A percentile compares a stretch with the other conserved stretches of the same genome.
These are phyloP conservation scores for Eucalyptus polybractea DNA, from an alignment of 345 rosid genomes.

Conservation along the genomic window DNA sequence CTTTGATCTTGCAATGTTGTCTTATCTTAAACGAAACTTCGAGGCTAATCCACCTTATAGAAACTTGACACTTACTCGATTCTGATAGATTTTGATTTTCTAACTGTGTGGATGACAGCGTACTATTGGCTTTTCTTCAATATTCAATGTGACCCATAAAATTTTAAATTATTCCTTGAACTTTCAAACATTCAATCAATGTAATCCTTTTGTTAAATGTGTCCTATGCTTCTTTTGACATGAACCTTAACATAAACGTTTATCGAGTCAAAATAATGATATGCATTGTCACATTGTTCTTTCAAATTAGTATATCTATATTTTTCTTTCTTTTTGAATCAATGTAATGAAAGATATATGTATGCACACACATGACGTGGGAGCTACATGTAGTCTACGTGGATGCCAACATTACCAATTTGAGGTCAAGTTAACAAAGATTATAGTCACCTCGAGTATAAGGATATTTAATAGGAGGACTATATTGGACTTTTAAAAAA, in stretches of 20 bases:
- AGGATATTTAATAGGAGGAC: background rate
- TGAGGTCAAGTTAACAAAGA: background rate
- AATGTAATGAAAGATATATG: background rate
- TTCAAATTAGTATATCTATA: background rate
- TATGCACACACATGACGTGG: background rate
- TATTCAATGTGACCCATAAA: background rate
- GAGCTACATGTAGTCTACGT: background rate
- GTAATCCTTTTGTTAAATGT: background rate
- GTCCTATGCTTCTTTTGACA: background rate
- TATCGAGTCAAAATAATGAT: background rate
- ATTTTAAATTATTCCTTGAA: background rate
- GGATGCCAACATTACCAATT: background rate
- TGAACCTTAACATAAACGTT: background rate
- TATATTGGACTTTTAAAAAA: background rate
- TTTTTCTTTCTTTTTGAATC: background rate
- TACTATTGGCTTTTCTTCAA: background rate
- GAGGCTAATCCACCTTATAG: background rate
- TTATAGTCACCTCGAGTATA: background rate
- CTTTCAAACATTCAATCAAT: background rate
- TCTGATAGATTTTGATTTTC: background rate
- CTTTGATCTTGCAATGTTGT: background rate
- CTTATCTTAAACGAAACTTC: background rate
- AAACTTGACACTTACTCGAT: background rate
- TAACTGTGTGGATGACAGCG: fast-evolving
- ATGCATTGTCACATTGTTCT: background rate